Base-by-base conservation (phyloP, 192 early-diverging fungal species). In the Backusella australiensis region DNA sequence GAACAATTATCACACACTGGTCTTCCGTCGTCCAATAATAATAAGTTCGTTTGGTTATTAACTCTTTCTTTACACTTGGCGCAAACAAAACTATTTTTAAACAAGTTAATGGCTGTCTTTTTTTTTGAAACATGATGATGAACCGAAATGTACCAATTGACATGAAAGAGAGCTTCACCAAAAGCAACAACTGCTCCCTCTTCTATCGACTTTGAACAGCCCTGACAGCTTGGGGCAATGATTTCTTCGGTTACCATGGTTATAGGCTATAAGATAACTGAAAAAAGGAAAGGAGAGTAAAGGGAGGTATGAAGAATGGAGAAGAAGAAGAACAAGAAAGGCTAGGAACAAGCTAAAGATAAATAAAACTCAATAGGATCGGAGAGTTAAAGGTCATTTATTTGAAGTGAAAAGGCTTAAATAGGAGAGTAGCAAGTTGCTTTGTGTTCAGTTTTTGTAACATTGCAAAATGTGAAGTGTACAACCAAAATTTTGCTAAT, bases 1-100 rank as follows among this genome's bases (percentile, higher is more conserved):
- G 92, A 93, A 82, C 93, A 95, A 68, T 92, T 89, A 75, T 93
- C 91, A 67, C 93, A 95, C 53, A 95, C 89, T 21, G 93, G 93
- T 66, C 89, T 89, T 19, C 93, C 93, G 67, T 93, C 91, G 4
- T 91, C 90, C 44, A 93, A 83, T 32, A 95, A 85, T 66, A 95
- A 80, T 53, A 95, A 76, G 70, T 93, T 93, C 52, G 91, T 89
- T 74, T 95, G 89, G 71, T 89, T 90, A 72, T 93, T 91, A 36
- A 95, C 90, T 15, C 86, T 83, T 69, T 85, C 88, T 76, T 78
- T 80, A 78, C 93, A 94, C 73, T 93, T 94, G 6, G 90, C 91
- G 79, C 93, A 94, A n/a, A 85, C 84, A 78, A 94, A 94, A 76
- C 93, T 91, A 78, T 71, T 14, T 15, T 46, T 73, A 73, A 67